phyloP scores from a whole-genome alignment of 2,329 filamentous ascomycete genomes.

The Seiridium cupressi region DNA sequence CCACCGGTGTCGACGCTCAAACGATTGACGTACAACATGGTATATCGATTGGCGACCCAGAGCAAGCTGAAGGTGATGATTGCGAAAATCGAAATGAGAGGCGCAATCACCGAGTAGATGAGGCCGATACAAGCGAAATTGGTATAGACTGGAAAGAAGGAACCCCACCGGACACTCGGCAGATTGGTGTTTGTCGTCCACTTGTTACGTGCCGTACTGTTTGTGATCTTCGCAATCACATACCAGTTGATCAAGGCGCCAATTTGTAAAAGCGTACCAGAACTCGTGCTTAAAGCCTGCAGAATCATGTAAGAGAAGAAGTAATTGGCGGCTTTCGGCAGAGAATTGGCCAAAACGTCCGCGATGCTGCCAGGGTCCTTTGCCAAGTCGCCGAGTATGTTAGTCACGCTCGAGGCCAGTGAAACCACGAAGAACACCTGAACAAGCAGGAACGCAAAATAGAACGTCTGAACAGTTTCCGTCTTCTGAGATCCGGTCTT shows the following conservation, averaged over 20 bases:
- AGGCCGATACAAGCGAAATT: conserved; percentile 92
- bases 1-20: conserved; percentile 91
- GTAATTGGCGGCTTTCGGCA: conserved; percentile 89
- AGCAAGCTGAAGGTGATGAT: conserved; percentile 88
- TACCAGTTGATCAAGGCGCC: conserved; percentile 80
- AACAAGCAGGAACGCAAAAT: conserved; percentile 91
- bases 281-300: conserved; percentile 87
- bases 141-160: conserved; percentile 93
- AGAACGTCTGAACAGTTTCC: conserved; percentile 86
- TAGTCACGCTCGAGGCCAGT: conserved; percentile 69
- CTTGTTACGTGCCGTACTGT: conserved; percentile 79
- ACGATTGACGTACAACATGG: conserved; percentile 90
- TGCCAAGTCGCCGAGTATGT: conserved; percentile 56
- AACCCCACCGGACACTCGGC: conserved; percentile 80
- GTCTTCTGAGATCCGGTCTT: conserved; percentile 79
- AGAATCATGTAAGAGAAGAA: conserved; percentile 99
- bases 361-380: conserved; percentile 66
- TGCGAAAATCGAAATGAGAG: conserved; percentile 89
- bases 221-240: conserved; percentile 73
- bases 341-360: conserved; percentile 68
- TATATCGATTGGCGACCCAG: conserved; percentile 95
- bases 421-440: conserved; percentile 94
- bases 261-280: conserved; percentile 82
- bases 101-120: conserved; percentile 85
- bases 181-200: conserved; percentile 82